Percentiles rank a stretch among this genome's conserved stretches.
Conservation (phyloP, 1,284 basidiomycete species). For the Meira nashicola region DNA sequence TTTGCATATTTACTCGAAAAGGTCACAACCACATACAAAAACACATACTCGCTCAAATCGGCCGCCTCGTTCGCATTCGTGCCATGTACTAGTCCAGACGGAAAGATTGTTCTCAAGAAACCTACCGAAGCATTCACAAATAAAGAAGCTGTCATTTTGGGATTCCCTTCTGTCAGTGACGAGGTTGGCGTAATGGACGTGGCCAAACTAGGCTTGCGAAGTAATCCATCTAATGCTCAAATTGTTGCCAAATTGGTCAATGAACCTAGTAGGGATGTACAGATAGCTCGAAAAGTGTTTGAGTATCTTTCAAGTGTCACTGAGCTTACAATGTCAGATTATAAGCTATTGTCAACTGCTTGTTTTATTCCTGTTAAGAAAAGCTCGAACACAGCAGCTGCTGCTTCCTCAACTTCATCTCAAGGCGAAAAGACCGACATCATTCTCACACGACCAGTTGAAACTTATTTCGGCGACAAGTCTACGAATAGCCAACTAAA, state of each 20-base stretch:
- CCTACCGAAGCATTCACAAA: slow-evolving; percentile 75
- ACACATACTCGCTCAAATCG: slow-evolving; percentile 26
- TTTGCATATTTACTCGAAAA: slow-evolving; percentile 45
- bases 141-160: slow-evolving; percentile 67
- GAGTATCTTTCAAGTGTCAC: slow-evolving; percentile 65
- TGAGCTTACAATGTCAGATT: slow-evolving; percentile 31
- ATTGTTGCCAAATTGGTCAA: slow-evolving; percentile 66
- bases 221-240: slow-evolving; percentile 67
- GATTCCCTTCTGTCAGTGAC: slow-evolving; percentile 67
- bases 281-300: slow-evolving; percentile 67
- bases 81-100: slow-evolving; percentile 63
- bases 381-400: slow-evolving; percentile 10
- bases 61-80: slow-evolving; percentile 63
- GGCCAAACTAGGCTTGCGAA: slow-evolving; percentile 68
- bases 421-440: slow-evolving; percentile 18
- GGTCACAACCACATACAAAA: slow-evolving; percentile 32
- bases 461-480: slow-evolving; percentile 61
- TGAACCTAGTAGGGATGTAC: slow-evolving; percentile 59
- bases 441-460: slow-evolving; percentile 45
- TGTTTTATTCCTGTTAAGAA: slow-evolving; percentile 41
- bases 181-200: slow-evolving; percentile 60
- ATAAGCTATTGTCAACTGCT: slow-evolving; percentile 22
- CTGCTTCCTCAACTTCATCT: neutral
- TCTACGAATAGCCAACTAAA: slow-evolving; percentile 6
- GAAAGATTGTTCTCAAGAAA: slow-evolving; percentile 61